Percentiles rank a stretch among this genome's conserved stretches.
phyloP scores from a whole-genome alignment of 1,139 yeast genomes.

The Magnusiomyces paraingens region DNA sequence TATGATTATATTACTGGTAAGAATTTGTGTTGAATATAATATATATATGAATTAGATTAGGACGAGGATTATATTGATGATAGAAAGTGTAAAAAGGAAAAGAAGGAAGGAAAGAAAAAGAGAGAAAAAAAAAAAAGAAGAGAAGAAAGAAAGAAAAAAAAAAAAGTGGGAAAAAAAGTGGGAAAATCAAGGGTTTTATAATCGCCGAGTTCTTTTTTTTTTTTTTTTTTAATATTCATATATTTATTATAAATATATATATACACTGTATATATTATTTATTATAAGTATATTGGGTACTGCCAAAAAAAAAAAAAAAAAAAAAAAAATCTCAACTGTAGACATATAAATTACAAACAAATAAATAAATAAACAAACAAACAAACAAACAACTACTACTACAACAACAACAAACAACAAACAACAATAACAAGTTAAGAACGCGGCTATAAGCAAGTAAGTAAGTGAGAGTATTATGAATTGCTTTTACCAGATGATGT shows the following conservation, averaged over 20 bases:
- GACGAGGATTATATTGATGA: neutral
- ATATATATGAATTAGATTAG: no score
- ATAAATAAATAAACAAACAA: neutral
- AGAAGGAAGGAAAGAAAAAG: neutral
- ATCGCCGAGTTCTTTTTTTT: no score
- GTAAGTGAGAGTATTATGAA: no score
- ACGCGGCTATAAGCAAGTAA: neutral
- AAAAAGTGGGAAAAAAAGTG: slow-evolving; percentile 1
- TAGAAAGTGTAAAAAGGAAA: neutral
- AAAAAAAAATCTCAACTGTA: neutral
- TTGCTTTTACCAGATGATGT: neutral
- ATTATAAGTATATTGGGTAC: neutral
- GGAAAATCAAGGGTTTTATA: neutral
- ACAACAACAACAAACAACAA: no score
- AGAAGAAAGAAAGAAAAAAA: neutral
- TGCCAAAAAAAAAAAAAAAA: neutral
- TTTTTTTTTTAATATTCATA: no score
- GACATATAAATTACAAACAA: no score
- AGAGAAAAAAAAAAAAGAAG: slow-evolving; percentile 3
- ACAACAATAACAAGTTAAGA: neutral
- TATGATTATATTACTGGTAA: neutral
- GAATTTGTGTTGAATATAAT: neutral
- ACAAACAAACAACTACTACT: no score
- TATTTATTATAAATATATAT: no score
- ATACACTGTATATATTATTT: no score